Evolutionary conservation across 192 early-diverging fungal species (phyloP).

Genomic region (Coemansia sp.): DNA sequence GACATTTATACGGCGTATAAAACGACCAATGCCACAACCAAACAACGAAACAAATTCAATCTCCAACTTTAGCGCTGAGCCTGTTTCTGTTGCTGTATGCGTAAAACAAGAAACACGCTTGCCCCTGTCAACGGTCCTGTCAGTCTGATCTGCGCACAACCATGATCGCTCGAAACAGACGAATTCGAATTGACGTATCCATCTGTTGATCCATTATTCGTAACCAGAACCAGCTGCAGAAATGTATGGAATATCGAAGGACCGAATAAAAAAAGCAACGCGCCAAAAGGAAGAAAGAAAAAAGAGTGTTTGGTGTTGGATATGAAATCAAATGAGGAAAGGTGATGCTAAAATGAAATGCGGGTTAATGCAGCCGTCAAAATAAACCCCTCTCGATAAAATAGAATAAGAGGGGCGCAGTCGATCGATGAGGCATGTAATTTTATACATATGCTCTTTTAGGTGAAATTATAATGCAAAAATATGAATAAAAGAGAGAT

Average conservation of each 20-base stretch:
- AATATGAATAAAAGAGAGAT: background rate
- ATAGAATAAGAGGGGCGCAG: background rate
- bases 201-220: background rate
- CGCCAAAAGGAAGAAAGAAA: background rate
- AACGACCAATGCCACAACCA: background rate
- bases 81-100: too few relatives aligned
- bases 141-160: background rate
- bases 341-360: background rate
- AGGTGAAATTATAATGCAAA: constrained; percentile 1
- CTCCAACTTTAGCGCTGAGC: background rate
- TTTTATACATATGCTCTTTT: background rate
- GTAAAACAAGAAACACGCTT: too few relatives aligned
- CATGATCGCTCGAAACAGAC: background rate
- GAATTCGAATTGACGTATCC: too few relatives aligned
- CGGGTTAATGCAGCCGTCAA: constrained; percentile 5
- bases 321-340: background rate
- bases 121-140: background rate
- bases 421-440: background rate
- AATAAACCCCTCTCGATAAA: background rate
- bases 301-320: background rate
- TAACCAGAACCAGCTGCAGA: background rate
- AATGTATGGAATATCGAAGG: background rate
- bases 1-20: background rate
- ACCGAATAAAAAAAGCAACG: background rate
- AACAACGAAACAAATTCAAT: background rate